Base-by-base conservation (phyloP, 768 basidiomycete genomes). In the Tylopilus intermedius region DNA sequence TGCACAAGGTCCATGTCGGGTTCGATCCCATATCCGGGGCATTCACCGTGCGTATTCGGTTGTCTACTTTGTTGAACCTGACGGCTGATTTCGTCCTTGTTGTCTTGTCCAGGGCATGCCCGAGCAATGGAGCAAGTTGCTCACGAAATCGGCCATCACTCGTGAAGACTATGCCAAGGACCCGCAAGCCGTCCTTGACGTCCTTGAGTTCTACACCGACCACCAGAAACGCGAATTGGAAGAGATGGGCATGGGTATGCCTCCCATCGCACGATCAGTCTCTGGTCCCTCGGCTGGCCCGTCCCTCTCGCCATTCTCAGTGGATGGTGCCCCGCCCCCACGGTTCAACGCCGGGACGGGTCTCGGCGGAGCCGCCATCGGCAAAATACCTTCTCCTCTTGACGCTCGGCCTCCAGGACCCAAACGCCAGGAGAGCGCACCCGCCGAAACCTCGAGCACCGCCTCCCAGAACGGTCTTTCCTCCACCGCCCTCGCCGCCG, bases 201-300 rank as follows among this genome's bases (percentile, higher is more conserved):
- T 96, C 1, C 84, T 99, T 56, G 94, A 98, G 66, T 99, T 98
- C 74, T 99, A 97, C 70, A 97, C 94, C 11, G 93, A 95, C 68
- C 90, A 92, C 62, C 92, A 95, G 75, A 95, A 94, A 67, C 88
- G 92, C n/a, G 92, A 95, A 67, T 71, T 86, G 63, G 91, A 94
- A 62, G 82, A 84, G 40, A 72, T 79, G 64, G 67, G 73, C 3
- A 72, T 71, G 61, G 61, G 54, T n/a, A 63, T 66, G 60, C 50
- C 62, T 32, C 50, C 67, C 27, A 24, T 68, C 21, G 33, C 67
- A 21, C 65, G 68, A 2, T 55, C 58, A 42, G 15, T 57, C 32
- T 59, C 61, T 3, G 55, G 53, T 4, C 49, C 62, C 29, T 67
- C 62, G 15, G 24, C 45, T 5, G 41, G 47, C 32, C 53, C 65